Evolutionary conservation across 2,329 filamentous ascomycete genomes (phyloP).

Genomic region (Orbilia blumenaviensis): DNA sequence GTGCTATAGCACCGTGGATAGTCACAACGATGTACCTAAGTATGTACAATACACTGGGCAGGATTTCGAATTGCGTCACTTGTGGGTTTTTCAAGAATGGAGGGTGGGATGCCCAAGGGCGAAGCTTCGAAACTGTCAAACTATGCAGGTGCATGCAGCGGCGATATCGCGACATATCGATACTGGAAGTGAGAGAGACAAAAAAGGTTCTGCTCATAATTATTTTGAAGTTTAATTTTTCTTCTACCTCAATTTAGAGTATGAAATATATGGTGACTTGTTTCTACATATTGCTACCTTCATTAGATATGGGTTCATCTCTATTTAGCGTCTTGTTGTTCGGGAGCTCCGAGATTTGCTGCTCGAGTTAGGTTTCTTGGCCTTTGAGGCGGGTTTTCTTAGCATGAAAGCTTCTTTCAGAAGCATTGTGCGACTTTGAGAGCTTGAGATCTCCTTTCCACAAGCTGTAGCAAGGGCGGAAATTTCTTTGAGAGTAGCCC

Average conservation of each 20-base stretch:
- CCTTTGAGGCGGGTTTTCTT: not conserved
- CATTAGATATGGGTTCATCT: too few species aligned
- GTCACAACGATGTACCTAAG: conserved; percentile 12
- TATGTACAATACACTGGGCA: not conserved
- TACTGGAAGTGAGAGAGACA: not conserved
- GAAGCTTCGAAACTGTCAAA: conserved; percentile 30
- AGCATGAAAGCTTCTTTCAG: not conserved
- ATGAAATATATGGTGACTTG: not conserved
- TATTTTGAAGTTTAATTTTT: not conserved
- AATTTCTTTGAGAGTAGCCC: not conserved
- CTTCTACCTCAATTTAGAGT: not conserved
- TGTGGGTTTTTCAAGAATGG: not conserved
- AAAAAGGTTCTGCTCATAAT: not conserved
- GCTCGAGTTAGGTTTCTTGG: not conserved
- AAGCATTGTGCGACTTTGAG: not conserved
- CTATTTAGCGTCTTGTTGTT: not conserved
- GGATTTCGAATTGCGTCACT: conserved; percentile 34
- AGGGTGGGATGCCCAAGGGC: not conserved
- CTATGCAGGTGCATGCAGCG: conserved; percentile 25
- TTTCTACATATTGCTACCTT: not conserved
- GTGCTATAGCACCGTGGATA: conserved; percentile 2
- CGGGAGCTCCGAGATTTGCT: not conserved
- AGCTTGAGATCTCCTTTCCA: not conserved
- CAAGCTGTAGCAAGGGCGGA: not conserved
- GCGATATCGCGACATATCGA: conserved; percentile 38